A percentile compares a stretch with the other conserved stretches of the same genome.
Evolutionary conservation across 164 flowering plant species (phyloP).

Genomic region (Vitis riparia): DNA sequence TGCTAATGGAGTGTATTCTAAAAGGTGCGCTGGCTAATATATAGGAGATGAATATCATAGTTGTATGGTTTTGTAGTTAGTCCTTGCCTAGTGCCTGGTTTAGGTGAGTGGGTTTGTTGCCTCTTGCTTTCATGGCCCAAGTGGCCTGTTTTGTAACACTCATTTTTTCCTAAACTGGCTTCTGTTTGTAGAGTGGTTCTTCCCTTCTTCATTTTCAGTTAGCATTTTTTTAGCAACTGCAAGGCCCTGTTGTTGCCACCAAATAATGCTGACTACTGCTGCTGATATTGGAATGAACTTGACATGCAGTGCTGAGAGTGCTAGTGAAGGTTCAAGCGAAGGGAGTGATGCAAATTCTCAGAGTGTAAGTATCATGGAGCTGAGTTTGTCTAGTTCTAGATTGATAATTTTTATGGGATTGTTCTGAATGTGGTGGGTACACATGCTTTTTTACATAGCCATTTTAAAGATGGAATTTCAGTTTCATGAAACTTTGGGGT

Average conservation of each 20-base stretch:
- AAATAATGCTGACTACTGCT: slow-evolving; percentile 3
- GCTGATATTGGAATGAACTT: slow-evolving; percentile 11
- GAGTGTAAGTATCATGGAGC: slow-evolving; percentile 55
- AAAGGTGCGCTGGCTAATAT: slow-evolving; percentile 55
- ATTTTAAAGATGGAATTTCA: background rate
- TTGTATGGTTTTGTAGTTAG: background rate
- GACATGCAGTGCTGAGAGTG: slow-evolving; percentile 85
- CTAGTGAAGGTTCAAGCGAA: slow-evolving; percentile 90
- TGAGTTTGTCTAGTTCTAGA: background rate
- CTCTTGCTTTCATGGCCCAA: background rate
- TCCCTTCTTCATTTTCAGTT: background rate
- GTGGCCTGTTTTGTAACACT: background rate
- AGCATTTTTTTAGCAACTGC: background rate
- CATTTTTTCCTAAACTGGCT: background rate
- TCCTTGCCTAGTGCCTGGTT: background rate
- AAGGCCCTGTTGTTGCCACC: background rate
- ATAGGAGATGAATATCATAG: background rate
- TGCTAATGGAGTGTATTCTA: slow-evolving; percentile 77
- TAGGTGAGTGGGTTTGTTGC: background rate
- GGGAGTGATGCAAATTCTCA: slow-evolving; percentile 95
- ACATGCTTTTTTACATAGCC: background rate
- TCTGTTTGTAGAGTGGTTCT: too few relatives aligned
- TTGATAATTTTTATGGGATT: background rate
- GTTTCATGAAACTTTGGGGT: background rate
- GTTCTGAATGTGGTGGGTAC: background rate